Evolutionary conservation across 1,139 yeast species (phyloP).

Genomic region (Kurtzmaniella quercitrusa): DNA sequence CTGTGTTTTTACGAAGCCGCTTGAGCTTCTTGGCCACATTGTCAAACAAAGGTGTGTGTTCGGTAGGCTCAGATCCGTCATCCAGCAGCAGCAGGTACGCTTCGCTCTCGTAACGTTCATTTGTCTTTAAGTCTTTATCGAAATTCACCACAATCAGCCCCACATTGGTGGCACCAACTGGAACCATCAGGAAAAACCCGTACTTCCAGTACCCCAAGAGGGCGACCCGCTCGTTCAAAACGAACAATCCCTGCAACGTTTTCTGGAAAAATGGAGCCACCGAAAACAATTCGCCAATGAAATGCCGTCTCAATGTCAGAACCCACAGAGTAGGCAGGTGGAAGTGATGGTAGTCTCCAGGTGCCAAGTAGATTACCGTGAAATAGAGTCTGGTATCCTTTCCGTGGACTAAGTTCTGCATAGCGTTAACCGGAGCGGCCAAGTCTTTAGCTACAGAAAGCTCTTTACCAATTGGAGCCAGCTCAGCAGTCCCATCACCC

Average conservation of each 20-base stretch:
- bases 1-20: constrained; percentile 64
- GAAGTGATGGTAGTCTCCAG: constrained; percentile 97
- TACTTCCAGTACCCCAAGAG: constrained; percentile 93
- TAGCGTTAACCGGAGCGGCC: constrained; percentile 29
- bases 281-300: constrained; percentile 90
- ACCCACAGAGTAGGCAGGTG: constrained; percentile 99
- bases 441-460: constrained; percentile 41
- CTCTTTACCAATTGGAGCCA: constrained; percentile 33
- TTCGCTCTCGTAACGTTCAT: constrained; percentile 60
- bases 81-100: constrained; percentile 23
- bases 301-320: constrained; percentile 86
- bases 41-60: constrained; percentile 1
- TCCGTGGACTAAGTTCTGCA: constrained; percentile 14
- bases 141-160: constrained; percentile 92
- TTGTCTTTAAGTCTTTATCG: constrained; percentile 86
- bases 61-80: constrained; percentile 6
- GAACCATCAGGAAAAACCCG: constrained; percentile 98
- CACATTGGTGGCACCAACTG: constrained; percentile 98
- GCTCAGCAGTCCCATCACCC: constrained; percentile 49
- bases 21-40: constrained; percentile 11
- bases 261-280: constrained; percentile 96
- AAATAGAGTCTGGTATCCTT: constrained; percentile 66
- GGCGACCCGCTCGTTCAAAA: constrained; percentile 92
- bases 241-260: constrained; percentile 80
- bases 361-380: constrained; percentile 92